Evolutionary conservation across 2,329 filamentous ascomycete genomes (phyloP), one percentile per base, ranked within the genome.

Genomic region (Sclerotinia subarctica): DNA sequence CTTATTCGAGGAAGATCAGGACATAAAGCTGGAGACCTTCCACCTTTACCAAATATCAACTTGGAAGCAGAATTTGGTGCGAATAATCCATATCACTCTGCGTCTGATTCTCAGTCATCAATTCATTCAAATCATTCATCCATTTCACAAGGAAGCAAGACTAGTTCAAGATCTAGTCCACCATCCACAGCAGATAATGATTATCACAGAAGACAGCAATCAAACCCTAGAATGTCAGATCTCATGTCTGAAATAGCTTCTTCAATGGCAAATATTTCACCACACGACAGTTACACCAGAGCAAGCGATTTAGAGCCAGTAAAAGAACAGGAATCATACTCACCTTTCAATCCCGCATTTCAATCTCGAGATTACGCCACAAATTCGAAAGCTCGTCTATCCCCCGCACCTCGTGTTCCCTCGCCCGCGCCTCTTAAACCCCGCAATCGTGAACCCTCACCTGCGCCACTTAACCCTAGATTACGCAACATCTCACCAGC

Each of bases 71-170:
- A 88, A 68, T 89, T 89, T 71, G 86, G 86, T 15, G 77, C 82
- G 32, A 83, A 85, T 46, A 90, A 90, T 72, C 85, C 87, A 0
- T 89, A 90, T 73, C 88, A 91, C 73, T 83, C 85, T 5, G 80
- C 86, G 0, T 86, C 87, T 1, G 84, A 86, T 69, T 92, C 89
- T 2, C 83, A 85, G 35, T 88, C 88, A 0, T 92, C 90, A 0
- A 87, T 85, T 24, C 83, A 84, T 56, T 91, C 89, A 2, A 84
- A 85, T n/a, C 83, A 84, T 53, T 91, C 89, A 1, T 84, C 82
- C 0, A 84, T 82, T 51, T 90, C 87, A 66, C 82, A 84, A n/a
- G 79, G 79, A 1, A 86, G 86, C 73, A 84, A 85, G 69, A 80
- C 84, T 1, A 91, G 88, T 74, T 89, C 88, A 10, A 82, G 83